These are phyloP conservation scores for Heritiera littoralis DNA, from an alignment of 345 rosid species.

Conservation along the genomic window DNA sequence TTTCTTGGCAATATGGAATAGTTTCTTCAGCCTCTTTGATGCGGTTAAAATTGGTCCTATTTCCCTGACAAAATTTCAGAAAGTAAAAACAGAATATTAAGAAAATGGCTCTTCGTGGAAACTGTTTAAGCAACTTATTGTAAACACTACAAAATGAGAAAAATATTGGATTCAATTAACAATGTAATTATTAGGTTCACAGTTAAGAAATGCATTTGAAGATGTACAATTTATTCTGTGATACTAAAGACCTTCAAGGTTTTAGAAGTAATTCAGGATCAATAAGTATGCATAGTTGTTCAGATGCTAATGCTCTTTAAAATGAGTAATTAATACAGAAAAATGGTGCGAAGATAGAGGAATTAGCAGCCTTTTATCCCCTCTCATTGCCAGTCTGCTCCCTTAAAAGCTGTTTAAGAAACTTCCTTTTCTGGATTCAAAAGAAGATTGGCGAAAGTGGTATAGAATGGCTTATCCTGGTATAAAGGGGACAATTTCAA, in stretches of 20 bases:
- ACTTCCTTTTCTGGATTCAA: background rate
- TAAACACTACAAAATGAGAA: background rate
- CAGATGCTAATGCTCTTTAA: background rate
- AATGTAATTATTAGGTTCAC: background rate
- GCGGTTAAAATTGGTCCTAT: constrained; percentile 54
- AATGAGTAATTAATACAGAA: background rate
- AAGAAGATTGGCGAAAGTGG: background rate
- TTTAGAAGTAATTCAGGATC: background rate
- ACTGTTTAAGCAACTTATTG: background rate
- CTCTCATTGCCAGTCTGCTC: constrained; percentile 6
- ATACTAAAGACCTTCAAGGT: background rate
- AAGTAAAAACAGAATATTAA: background rate
- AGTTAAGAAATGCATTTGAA: background rate
- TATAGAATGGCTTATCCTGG: constrained; percentile 7
- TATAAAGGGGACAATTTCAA: background rate
- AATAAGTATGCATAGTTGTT: background rate
- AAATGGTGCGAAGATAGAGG: background rate
- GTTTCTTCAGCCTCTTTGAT: constrained; percentile 51
- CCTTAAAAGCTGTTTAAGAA: constrained; percentile 8
- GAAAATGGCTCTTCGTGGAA: background rate
- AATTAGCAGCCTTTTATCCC: background rate
- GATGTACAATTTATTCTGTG: background rate
- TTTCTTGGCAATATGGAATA: constrained; percentile 46
- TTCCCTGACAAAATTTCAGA: constrained; percentile 51
- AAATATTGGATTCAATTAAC: background rate